Evolutionary conservation across 2,329 filamentous ascomycete genomes (phyloP), one percentile per base, ranked within the genome.

Genomic region (Tolypocladium nubicola): DNA sequence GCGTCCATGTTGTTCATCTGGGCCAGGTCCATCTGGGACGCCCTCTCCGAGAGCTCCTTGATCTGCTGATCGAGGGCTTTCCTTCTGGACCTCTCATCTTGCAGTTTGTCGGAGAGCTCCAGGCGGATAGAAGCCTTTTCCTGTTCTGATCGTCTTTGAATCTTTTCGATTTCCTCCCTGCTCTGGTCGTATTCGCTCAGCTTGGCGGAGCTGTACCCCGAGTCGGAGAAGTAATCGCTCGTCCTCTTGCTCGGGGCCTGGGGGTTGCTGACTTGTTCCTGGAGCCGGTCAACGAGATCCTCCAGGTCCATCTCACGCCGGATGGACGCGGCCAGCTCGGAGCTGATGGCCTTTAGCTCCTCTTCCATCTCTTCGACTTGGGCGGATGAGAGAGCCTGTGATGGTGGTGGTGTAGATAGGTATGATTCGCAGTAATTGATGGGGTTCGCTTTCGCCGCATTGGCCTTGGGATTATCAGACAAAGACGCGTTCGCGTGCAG

Each of bases 171-270:
- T 69, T 97, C 90, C 66, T 86, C 83, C 54, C 79, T 80, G 38
- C 76, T 78, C 49, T 82, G 77, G 59, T 86, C 84, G 59, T 76
- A 76, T 52, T 89, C 87, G 60, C 87, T 86, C 66, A 86, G 87
- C 66, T 90, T 88, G 56, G 89, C 81, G 1, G 90, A 93, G 70
- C 90, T 93, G 58, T 90, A 87, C 38, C 94, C 94, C 7, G 92
- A 96, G 71, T 99, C 94, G 2, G 94, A 99, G 70, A 94, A 99
- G 75, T 99, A 97, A 73, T 99, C 94, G 73, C 94, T 97, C 11
- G 90, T 95, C 60, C 93, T 83, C 69, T 88, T 87, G 61, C 82
- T 85, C 35, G 80, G 65, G 63, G 76, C 68, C 71, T 78, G 73
- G 66, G 79, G 67, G 72, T 84, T 79, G 71, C 78, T 80, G 61